These are phyloP conservation scores for Tricholoma terreum DNA, from an alignment of 768 basidiomycete genomes.

Conservation along the genomic window DNA sequence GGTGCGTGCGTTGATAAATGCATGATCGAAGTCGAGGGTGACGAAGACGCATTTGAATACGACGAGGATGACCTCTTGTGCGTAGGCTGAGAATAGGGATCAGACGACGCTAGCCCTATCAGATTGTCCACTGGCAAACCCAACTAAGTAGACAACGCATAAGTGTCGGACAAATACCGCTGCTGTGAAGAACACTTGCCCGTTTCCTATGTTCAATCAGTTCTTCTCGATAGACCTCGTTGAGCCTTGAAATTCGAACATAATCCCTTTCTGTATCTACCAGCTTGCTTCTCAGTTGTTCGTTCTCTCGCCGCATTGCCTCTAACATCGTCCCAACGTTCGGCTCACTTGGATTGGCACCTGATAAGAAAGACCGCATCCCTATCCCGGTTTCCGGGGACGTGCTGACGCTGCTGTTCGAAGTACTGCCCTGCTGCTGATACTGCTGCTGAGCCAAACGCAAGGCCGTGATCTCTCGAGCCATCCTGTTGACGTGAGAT, in stretches of 20 bases:
- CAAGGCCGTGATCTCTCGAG: constrained; percentile 65
- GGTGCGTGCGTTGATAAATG: constrained; percentile 29
- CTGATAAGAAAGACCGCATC: constrained; percentile 26
- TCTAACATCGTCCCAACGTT: constrained; percentile 63
- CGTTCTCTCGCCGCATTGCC: constrained; percentile 77
- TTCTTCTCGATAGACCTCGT: constrained; percentile 84
- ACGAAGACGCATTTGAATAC: constrained; percentile 37
- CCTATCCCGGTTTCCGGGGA: constrained; percentile 34
- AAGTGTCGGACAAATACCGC: constrained; percentile 5
- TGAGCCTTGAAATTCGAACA: constrained; percentile 67
- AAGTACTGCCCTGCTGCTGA: constrained; percentile 34
- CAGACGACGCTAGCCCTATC: constrained; percentile 63
- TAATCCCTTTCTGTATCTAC: constrained; percentile 78
- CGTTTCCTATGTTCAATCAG: constrained; percentile 72
- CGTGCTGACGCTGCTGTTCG: constrained; percentile 22
- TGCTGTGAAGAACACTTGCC: constrained; percentile 44
- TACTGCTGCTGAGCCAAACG: constrained; percentile 56
- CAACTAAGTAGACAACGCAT: constrained; percentile 40
- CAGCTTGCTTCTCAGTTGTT: constrained; percentile 61
- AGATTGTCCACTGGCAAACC: constrained; percentile 78
- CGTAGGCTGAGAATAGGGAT: constrained; percentile 70
- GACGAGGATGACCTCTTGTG: constrained; percentile 55
- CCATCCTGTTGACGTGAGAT: constrained; percentile 74
- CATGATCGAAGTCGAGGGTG: constrained; percentile 43
- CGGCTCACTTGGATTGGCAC: constrained; percentile 31